Evolutionary conservation across 2,329 filamentous ascomycete genomes (phyloP), one percentile per base, ranked within the genome.

Genomic region (Xylaria polymorpha): DNA sequence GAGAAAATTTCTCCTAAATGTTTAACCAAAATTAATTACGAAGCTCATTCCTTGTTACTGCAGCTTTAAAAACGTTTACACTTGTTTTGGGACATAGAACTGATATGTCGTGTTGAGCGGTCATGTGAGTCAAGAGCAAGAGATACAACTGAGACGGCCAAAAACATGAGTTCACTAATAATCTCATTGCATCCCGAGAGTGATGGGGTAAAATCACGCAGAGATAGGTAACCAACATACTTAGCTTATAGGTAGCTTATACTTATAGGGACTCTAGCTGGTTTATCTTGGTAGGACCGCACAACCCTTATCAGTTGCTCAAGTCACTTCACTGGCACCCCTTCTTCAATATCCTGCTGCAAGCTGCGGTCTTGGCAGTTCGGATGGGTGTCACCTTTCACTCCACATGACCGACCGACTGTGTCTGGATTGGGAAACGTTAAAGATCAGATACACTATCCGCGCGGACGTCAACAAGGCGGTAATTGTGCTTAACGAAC

Each of bases 361-460:
- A 61, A 57, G 57, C 39, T 32, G 51, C 8, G 8, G 51, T 62
- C 64, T 67, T 62, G 50, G 50, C 53, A 39, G 5, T 10, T 44
- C 51, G 25, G 12, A 29, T 20, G 6, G 6, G 4, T 32, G 20
- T 12, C 29, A 37, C 29, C 25, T 44, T 57, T 20, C 37, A 18
- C 43, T 41, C 50, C 35, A 32, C 9, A 57, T 50, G 51, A 22
- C n/a, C 46, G 51, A 22, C n/a, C 46, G 29, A 29, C 15, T 29
- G 9, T 18, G 20, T 50, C 22, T 29, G 46, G 14, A 18, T 18
- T 29, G 20, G 29, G 29, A 20, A n/a, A n/a, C 6, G n/a, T 12
- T 22, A 35, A 35, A 48, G 43, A 37, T 60, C 48, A 20, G 29
- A 60, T 20, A 48, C 29, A 18, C 57, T 20, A 41, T 37, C 32